phyloP scores from a whole-genome alignment of 176 grass and related monocot genomes.

The Triticum turgidum region DNA sequence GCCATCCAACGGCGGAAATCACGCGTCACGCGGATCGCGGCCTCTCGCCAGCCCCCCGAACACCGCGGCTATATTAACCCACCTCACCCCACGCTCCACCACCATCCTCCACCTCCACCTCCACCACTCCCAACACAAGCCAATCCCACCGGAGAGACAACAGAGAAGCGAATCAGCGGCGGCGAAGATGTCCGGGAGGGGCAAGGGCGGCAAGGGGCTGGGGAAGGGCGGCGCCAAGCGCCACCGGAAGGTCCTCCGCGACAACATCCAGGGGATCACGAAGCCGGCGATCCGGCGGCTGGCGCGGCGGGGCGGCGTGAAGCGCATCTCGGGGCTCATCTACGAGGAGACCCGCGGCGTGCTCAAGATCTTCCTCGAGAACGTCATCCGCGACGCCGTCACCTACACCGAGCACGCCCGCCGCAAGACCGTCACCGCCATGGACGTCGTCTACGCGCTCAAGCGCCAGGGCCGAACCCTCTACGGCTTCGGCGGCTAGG shows the following conservation, averaged over 20 bases:
- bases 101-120: not conserved
- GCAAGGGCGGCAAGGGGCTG: constrained; percentile 90
- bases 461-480: constrained; percentile 93
- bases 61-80: constrained; percentile 20
- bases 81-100: not conserved
- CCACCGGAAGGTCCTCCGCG: constrained; percentile 82
- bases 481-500: constrained; percentile 81
- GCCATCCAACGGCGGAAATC: not conserved
- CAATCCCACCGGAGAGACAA: not conserved
- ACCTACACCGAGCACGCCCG: constrained; percentile 94
- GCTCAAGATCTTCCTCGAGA: constrained; percentile 99
- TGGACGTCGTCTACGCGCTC: constrained; percentile 94
- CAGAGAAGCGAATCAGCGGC: not conserved
- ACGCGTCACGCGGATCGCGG: constrained; percentile 41
- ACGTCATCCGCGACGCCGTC: constrained; percentile 93
- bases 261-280: constrained; percentile 96
- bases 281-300: constrained; percentile 87
- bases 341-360: constrained; percentile 97
- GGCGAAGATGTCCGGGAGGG: constrained; percentile 64
- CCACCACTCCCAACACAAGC: not conserved
- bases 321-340: constrained; percentile 90
- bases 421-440: constrained; percentile 93
- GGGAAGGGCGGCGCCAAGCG: constrained; percentile 89
- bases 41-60: not conserved
- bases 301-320: constrained; percentile 82